Evolutionary conservation across 495 filamentous ascomycete species (phyloP), one percentile per base, ranked within the genome.

Genomic region (Aeminium ludgeri): DNA sequence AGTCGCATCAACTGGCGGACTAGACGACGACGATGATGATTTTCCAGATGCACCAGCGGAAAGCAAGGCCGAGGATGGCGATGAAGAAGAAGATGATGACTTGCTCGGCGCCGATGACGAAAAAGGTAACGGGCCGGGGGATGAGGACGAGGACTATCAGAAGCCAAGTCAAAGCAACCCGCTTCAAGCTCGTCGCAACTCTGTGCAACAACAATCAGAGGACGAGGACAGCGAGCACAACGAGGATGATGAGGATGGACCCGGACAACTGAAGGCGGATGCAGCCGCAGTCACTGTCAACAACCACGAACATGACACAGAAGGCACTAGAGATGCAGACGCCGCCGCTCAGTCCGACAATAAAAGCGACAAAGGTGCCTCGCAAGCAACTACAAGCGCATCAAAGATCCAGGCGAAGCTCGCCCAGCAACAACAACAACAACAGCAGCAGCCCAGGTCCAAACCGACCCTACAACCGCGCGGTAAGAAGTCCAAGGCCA

Each of bases 401-500:
- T 10, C 27, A 10, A n/a, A 20, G 15, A 6, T 27, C 3, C 27
- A 41, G 19, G 10, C 27, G 8, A 23, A 41, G 17, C 10, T 23
- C 3, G 20, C 16, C 3, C 23, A 25, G 8, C 23, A 25, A 25
- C 23, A 25, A 25, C 23, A 25, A 25, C 23, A 25, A 8, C 23
- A 25, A 8, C 23, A 8, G 23, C 23, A 25, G 23, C 23, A 25
- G 23, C 23, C 23, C 49, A 11, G 41, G 54, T 29, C 46, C 58
- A 41, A 38, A 32, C 18, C 47, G 38, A 35, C 0, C 41, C 27
- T n/a, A 10, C 25, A 74, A 7, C 50, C 80, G 30, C 82, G 87
- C 19, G 89, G 86, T 29, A 87, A 92, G 59, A 75, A 72, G 41
- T 69, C 66, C 33, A 97, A 94, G 55, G 72, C 74, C 34, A 93